Evolutionary conservation across 306 rosid species (phyloP).

Genomic region (Cyclanthera cordifolia): DNA sequence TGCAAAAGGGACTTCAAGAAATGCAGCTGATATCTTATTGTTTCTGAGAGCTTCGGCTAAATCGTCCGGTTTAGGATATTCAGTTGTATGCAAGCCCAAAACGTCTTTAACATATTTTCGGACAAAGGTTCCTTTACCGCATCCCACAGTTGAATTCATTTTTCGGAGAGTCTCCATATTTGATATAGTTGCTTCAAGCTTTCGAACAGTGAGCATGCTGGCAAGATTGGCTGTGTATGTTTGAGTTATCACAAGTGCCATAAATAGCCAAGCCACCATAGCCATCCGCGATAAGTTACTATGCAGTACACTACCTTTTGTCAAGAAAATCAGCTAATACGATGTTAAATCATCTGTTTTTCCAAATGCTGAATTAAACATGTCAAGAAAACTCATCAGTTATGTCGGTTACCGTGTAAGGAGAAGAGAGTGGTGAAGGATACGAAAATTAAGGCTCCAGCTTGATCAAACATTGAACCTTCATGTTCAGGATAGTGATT

Average conservation of each 20-base stretch:
- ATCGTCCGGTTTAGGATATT: conserved; percentile 8
- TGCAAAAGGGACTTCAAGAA: conserved; percentile 28
- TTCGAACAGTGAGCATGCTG: conserved; percentile 34
- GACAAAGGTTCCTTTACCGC: conserved; percentile 23
- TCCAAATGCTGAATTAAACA: not conserved
- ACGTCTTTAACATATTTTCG: conserved; percentile 15
- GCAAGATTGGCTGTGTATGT: conserved; percentile 38
- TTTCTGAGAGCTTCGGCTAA: conserved; percentile 29
- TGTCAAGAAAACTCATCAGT: not conserved
- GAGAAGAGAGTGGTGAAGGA: conserved; percentile 35
- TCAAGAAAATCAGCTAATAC: not conserved
- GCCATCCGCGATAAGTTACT: conserved; percentile 33
- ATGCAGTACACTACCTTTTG: conserved; percentile 24
- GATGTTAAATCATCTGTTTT: not conserved
- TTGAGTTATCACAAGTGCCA: conserved; percentile 34
- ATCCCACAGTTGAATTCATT: conserved; percentile 26
- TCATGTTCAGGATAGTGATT: conserved; percentile 20
- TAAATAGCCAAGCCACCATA: conserved; percentile 39
- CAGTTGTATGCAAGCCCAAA: conserved; percentile 17
- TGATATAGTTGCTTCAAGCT: conserved; percentile 26
- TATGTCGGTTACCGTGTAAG: conserved; percentile 23
- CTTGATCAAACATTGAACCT: conserved; percentile 31
- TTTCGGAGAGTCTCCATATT: conserved; percentile 19
- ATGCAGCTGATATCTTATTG: conserved; percentile 31
- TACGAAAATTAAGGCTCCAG: conserved; percentile 26